Evolutionary conservation across 2,329 filamentous ascomycete genomes (phyloP).

Genomic region (Exophiala viscosa): DNA sequence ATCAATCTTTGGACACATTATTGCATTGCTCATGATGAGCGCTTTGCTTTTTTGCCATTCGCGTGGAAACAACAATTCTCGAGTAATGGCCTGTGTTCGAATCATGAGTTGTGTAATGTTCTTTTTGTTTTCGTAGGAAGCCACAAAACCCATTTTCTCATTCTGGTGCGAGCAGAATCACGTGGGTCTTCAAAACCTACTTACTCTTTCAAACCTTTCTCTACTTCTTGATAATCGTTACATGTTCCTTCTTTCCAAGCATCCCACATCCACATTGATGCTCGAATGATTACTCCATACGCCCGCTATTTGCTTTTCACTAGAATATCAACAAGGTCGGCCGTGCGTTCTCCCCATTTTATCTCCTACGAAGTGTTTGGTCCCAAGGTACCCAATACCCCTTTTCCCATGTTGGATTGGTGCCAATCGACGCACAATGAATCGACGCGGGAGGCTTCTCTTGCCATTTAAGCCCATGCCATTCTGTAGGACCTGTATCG

Average conservation of each 20-base stretch:
- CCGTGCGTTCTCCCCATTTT: too few relatives aligned
- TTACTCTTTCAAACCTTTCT: too few relatives aligned
- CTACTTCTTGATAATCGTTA: too few relatives aligned
- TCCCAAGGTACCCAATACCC: slow-evolving; percentile 16
- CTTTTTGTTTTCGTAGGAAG: not conserved
- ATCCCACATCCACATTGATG: too few relatives aligned
- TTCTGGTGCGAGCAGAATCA: too few relatives aligned
- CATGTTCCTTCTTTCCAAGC: too few relatives aligned
- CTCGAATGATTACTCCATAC: too few relatives aligned
- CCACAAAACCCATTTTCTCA: too few relatives aligned
- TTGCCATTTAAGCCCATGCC: slow-evolving; percentile 27
- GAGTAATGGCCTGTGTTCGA: not conserved
- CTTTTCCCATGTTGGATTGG: not conserved
- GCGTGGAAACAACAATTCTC: not conserved
- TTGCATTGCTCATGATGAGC: not conserved
- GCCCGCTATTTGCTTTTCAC: too few relatives aligned
- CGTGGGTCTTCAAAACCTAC: too few relatives aligned
- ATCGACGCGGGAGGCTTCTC: slow-evolving; percentile 25
- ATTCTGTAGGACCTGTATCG: not conserved
- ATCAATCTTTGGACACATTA: slow-evolving; percentile 54
- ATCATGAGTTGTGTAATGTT: not conserved
- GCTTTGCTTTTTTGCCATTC: slow-evolving; percentile 12
- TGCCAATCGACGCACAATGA: slow-evolving; percentile 20
- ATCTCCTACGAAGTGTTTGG: not conserved
- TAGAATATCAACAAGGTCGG: too few relatives aligned